Evolutionary conservation across 148 eudicot species (phyloP).

Genomic region (Spergularia marina): DNA sequence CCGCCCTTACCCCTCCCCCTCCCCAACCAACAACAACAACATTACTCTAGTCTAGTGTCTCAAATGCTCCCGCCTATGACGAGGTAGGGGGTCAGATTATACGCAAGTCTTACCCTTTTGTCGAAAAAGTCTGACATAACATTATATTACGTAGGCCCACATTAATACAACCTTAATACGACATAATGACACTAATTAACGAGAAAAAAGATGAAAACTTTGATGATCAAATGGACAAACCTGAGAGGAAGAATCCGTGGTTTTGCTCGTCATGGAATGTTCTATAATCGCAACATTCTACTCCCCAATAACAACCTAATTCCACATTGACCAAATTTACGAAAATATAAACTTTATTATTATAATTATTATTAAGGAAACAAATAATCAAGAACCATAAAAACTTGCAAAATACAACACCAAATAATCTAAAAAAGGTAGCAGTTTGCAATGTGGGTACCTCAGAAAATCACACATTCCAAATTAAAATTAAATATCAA

Average conservation of each 20-base stretch:
- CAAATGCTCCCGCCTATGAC: no score
- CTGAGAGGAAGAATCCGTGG: conserved; percentile 33
- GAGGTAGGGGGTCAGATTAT: no score
- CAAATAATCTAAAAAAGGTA: background rate
- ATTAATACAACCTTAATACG: background rate
- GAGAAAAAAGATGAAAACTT: background rate
- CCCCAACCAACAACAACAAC: background rate
- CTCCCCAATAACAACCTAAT: conserved; percentile 18
- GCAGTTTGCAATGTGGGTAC: conserved; percentile 23
- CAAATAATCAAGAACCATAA: background rate
- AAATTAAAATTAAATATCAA: background rate
- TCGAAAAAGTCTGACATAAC: no score
- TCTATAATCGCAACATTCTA: conserved; percentile 27
- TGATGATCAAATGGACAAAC: conserved; percentile 11
- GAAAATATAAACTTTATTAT: background rate
- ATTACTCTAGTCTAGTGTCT: no score
- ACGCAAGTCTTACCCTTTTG: no score
- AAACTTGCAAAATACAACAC: background rate
- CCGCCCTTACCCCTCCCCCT: background rate
- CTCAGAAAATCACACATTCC: conserved; percentile 21
- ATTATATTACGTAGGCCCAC: background rate
- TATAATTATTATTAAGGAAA: background rate
- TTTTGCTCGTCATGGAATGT: conserved; percentile 33
- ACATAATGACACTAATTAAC: background rate
- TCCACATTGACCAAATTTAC: conserved; percentile 13